Percentiles rank a stretch among this genome's conserved stretches.
These are phyloP conservation scores for Hygrophoropsis aurantiaca DNA, from an alignment of 768 basidiomycete genomes.

Conservation along the genomic window DNA sequence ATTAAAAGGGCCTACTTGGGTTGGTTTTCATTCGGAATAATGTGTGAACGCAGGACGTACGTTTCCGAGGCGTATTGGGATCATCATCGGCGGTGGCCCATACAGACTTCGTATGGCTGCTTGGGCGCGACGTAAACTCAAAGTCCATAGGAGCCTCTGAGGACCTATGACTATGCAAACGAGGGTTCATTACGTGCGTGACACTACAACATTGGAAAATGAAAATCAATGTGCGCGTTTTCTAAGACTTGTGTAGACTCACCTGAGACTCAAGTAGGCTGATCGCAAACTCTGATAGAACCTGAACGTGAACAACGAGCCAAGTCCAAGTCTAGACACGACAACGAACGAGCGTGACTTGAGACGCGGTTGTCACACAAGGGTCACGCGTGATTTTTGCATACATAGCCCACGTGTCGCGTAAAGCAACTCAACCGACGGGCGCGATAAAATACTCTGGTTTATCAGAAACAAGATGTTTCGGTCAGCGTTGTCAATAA, in stretches of 20 bases:
- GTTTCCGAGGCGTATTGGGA: conserved; percentile 62
- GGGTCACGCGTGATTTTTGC: conserved; percentile 16
- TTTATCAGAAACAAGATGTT: conserved; percentile 22
- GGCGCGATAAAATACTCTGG: conserved; percentile 16
- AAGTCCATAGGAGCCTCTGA: conserved; percentile 90
- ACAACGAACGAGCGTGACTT: conserved; percentile 11
- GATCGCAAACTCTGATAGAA: no score
- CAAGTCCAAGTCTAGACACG: no score
- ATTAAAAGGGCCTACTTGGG: conserved; percentile 42
- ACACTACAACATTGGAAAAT: neutral
- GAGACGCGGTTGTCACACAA: conserved; percentile 34
- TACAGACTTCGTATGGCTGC: conserved; percentile 47
- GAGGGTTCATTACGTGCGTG: conserved; percentile 22
- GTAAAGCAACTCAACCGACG: no score
- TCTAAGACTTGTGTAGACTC: neutral
- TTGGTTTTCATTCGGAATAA: conserved; percentile 31
- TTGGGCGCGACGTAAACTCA: conserved; percentile 74
- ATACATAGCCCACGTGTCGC: conserved; percentile 7
- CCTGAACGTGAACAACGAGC: no score
- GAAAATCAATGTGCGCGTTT: neutral
- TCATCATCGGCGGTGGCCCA: conserved; percentile 53
- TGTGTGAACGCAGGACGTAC: conserved; percentile 40
- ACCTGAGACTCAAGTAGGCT: neutral
- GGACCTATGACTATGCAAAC: conserved; percentile 43
- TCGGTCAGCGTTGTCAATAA: conserved; percentile 23